Evolutionary conservation across 2,329 filamentous ascomycete species (phyloP).

Genomic region (Claviceps arundinis): DNA sequence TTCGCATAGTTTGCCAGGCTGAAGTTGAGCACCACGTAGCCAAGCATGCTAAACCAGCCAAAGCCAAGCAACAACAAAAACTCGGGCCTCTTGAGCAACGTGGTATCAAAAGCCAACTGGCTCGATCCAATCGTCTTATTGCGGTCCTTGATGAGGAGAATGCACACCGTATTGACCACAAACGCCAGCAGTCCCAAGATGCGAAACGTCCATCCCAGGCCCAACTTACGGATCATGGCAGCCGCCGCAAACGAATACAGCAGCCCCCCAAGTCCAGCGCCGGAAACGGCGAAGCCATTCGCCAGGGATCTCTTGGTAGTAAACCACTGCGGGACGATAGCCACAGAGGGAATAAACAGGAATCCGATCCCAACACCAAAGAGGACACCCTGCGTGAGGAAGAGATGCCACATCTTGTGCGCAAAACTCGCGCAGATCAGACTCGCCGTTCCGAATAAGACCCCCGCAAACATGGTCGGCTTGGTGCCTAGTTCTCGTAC

Average conservation of each 20-base stretch:
- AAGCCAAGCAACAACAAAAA: constrained; percentile 54
- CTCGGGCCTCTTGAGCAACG: constrained; percentile 46
- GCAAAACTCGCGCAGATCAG: constrained; percentile 62
- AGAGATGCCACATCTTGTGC: constrained; percentile 57
- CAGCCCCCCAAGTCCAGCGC: constrained; percentile 62
- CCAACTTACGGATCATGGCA: constrained; percentile 52
- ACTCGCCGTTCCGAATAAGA: constrained; percentile 47
- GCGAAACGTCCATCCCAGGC: constrained; percentile 54
- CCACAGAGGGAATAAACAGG: constrained; percentile 55
- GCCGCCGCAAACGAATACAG: constrained; percentile 54
- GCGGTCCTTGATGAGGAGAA: constrained; percentile 53
- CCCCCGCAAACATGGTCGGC: constrained; percentile 49
- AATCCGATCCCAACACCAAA: constrained; percentile 74
- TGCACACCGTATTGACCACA: constrained; percentile 49
- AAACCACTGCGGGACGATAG: constrained; percentile 64
- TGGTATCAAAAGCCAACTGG: constrained; percentile 51
- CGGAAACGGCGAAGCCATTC: constrained; percentile 54
- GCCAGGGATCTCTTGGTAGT: constrained; percentile 52
- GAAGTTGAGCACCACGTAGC: constrained; percentile 66
- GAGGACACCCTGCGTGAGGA: constrained; percentile 59
- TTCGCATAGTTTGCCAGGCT: constrained; percentile 61
- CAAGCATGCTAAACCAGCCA: constrained; percentile 59
- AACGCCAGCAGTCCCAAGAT: constrained; percentile 51
- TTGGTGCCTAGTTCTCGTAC: constrained; percentile 51
- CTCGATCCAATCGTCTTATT: constrained; percentile 58